Evolutionary conservation across 1,284 basidiomycete genomes (phyloP), one percentile per base, ranked within the genome.

Genomic region (Xerocomus amazonicus): DNA sequence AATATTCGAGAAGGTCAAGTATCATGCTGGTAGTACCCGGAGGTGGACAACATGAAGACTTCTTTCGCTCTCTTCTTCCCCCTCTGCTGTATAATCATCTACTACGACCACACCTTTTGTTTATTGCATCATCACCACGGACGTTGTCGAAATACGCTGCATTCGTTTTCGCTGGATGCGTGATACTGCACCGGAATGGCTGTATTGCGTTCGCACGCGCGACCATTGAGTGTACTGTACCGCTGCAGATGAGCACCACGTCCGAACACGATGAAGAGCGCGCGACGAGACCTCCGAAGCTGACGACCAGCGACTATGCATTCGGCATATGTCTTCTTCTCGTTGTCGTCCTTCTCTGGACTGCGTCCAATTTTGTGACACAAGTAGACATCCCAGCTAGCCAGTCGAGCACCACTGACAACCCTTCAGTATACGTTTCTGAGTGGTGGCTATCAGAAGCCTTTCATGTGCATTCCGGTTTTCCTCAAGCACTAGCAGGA

Each of bases 1-100:
- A 54, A 91, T 93, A 54, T 90, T 93, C 58, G 86, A 90, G 66
- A 92, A 92, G 71, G 87, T 92, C 55, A 90, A 91, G 69, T 83
- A 75, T 54, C 74, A 74, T 50, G 66, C 62, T 5, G 65, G 65
- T 23, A 55, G 55, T 32, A 56, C 56, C 35, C 60, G 61, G 33
- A 61, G 53, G 42, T 52, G 52, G 19, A 23, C 19, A 43, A 35
- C 51, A 45, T 54, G 43, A 55, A 6, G 3, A 23, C 39, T 23
- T 31, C 16, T 26, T n/a, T 12, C 2, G 36, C 19, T 8, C n/a
- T 27, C 23, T 31, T 13, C 3, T 38, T 23, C 6, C 23, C 28
- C 14, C 37, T 39, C 14, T 52, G 12, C 17, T 38, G n/a, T 50
- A 45, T 46, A 13, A 12, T 45, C 33, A 50, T 43, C 12, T 38